Conservation (phyloP, 352 stramenopile genomes). For the Peronospora farinosa region DNA sequence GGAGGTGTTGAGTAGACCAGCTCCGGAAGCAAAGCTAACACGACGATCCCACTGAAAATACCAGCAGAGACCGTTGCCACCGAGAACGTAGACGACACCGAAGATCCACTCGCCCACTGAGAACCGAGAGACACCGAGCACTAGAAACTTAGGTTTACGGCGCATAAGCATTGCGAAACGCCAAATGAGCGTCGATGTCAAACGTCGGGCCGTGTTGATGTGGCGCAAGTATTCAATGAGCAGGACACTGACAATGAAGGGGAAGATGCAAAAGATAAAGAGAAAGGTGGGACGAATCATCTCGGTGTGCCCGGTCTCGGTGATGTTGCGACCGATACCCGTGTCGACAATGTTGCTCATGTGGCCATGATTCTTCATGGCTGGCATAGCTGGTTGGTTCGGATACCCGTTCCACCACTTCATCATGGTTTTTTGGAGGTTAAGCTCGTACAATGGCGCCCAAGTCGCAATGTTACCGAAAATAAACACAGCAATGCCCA, state of each 20-base stretch:
- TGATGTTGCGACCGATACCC: constrained; percentile 45
- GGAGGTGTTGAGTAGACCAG: constrained; percentile 36
- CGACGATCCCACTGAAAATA: constrained; percentile 54
- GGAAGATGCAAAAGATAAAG: constrained; percentile 58
- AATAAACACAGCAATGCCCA: constrained; percentile 39
- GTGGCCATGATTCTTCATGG: constrained; percentile 27
- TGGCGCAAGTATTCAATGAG: constrained; percentile 45
- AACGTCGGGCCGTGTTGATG: constrained; percentile 35
- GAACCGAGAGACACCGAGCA: constrained; percentile 39
- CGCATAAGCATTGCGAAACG: constrained; percentile 40
- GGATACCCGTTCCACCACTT: constrained; percentile 58
- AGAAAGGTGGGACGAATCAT: constrained; percentile 64
- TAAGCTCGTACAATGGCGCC: constrained; percentile 45
- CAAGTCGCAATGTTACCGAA: constrained; percentile 60
- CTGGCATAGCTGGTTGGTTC: constrained; percentile 15
- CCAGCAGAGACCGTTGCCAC: constrained; percentile 55
- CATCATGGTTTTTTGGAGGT: constrained; percentile 48
- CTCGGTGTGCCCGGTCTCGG: constrained; percentile 49
- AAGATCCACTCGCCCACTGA: constrained; percentile 55
- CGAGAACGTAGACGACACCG: constrained; percentile 43
- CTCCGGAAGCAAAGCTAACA: constrained; percentile 23
- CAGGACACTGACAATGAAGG: constrained; percentile 49
- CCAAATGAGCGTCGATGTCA: constrained; percentile 35
- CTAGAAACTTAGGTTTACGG: constrained; percentile 40
- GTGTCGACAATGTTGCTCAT: constrained; percentile 43